Conservation (phyloP, 139 green algal species). For the Micromonas pusilla region DNA sequence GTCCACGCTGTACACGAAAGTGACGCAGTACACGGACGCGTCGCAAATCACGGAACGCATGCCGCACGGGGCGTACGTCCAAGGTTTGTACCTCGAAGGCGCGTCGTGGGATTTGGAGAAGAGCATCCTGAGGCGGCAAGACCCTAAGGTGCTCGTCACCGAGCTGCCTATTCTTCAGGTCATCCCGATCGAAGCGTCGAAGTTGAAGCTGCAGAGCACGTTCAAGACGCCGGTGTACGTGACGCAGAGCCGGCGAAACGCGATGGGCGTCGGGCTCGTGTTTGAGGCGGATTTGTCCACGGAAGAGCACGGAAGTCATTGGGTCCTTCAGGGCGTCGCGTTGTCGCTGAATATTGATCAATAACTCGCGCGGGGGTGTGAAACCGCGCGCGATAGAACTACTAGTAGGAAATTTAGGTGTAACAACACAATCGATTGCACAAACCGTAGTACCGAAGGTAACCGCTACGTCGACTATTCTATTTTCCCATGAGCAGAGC, state of each 20-base stretch:
- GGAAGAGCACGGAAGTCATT: slow-evolving; percentile 66
- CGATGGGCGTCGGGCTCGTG: slow-evolving; percentile 75
- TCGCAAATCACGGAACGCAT: slow-evolving; percentile 45
- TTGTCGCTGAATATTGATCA: slow-evolving; percentile 64
- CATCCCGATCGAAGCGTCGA: slow-evolving; percentile 68
- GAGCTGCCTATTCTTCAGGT: slow-evolving; percentile 78
- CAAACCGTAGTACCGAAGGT: too few species aligned
- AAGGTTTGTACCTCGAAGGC: slow-evolving; percentile 75
- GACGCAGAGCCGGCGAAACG: slow-evolving; percentile 67
- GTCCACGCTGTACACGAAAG: slow-evolving; percentile 70
- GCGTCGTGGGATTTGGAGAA: slow-evolving; percentile 63
- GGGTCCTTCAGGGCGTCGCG: slow-evolving; percentile 75
- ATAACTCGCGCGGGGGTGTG: slow-evolving; percentile 16
- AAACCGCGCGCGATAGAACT: too few species aligned
- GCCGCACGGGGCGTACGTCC: slow-evolving; percentile 66
- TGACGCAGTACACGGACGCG: slow-evolving; percentile 50
- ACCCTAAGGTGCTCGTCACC: slow-evolving; percentile 65
- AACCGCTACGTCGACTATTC: neutral
- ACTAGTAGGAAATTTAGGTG: too few species aligned
- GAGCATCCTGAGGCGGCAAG: slow-evolving; percentile 50
- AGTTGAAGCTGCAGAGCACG: slow-evolving; percentile 63
- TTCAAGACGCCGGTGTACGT: slow-evolving; percentile 77
- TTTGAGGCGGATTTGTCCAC: slow-evolving; percentile 72
- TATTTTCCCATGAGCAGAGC: neutral
- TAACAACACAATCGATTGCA: too few species aligned